Base-by-base conservation (phyloP, 495 filamentous ascomycete species). In the Haplographium delicatum region DNA sequence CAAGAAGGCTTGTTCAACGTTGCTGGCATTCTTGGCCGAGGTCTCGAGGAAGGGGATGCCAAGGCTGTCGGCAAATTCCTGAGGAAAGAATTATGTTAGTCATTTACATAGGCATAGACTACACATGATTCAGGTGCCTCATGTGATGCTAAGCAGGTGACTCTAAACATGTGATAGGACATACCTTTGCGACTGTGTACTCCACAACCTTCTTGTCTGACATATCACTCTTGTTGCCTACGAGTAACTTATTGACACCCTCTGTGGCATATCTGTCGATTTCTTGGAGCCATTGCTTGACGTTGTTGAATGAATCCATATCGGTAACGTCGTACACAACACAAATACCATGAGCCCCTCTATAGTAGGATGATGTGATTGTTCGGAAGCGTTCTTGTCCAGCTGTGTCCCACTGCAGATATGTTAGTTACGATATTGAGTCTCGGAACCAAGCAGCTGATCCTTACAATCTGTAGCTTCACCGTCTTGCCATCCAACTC, bases 141-240 rank as follows among this genome's bases (percentile, higher is more conserved):
- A 53, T 40, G 37, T 56, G 59, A 53, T 50, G 9, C 42, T 15
- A 31, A 47, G 28, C 54, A 51, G 45, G 47, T 52, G 59, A 58
- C 50, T 19, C 22, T 44, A 20, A 27, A 24, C 34, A 54, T 59
- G 56, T 55, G 48, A 50, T 40, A 28, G 26, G 39, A 52, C 75
- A 20, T 70, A 96, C 93, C 88, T 98, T 98, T 44, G 94, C 93
- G 56, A 96, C 94, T 51, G 90, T 95, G 80, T 98, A 97, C 67
- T 97, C 94, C 33, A 98, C 93, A 8, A 97, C 94, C 76, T 97
- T 98, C 85, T 98, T 97, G 72, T 98, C 93, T 58, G 93, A 82
- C 88, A 98, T 97, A 87, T 98, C 93, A 69, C 88, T 94, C 84
- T 98, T 98, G 83, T 98, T 98, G 61, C 93, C 93, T 47, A 98